Evolutionary conservation across 2,329 filamentous ascomycete species (phyloP), one percentile per base, ranked within the genome.

Genomic region (Rhynchosporium graminicola): DNA sequence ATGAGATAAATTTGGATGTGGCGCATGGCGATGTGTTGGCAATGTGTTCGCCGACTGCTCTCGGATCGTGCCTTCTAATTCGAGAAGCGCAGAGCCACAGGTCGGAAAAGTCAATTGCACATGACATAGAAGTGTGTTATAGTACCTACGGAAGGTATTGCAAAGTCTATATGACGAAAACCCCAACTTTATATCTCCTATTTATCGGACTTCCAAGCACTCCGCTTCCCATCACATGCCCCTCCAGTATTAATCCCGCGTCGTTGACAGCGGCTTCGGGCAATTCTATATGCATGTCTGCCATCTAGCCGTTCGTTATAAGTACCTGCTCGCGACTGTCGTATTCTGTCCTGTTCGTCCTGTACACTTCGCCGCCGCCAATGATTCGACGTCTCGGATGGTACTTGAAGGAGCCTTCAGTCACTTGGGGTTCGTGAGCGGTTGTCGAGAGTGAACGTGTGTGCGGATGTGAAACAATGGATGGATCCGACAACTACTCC

Each of bases 401-500:
- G 15, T 40, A 38, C 15, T 33, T 52, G 20, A 33, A 40, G 36
- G 7, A 52, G 26, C 31, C 20, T 52, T 28, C 33, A 38, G n/a
- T 26, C 50, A 36, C 3, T 52, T 38, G 33, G 15, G 12, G 20
- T 38, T n/a, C 15, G 33, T 52, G 4, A 26, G 4, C 13, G 33
- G 15, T 33, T 6, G 3, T 26, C 15, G 50, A 40, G 33, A 26
- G 7, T 33, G 6, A 26, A 38, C 20, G 47, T 28, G 33, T 38
- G 31, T 12, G 50, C 50, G 31, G 50, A 52, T 52, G 50, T 52
- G n/a, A 52, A 33, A 20, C 29, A n/a, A 52, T 52, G 36, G n/a
- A 38, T 12, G 50, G 50, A 13, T 8, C n/a, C 45, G n/a, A 47
- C n/a, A 60, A 56, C 38, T 54, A 60, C 42, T 29, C 40, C 26